phyloP scores from a whole-genome alignment of 208 protist species.

The Acanthamoeba triangularis region DNA sequence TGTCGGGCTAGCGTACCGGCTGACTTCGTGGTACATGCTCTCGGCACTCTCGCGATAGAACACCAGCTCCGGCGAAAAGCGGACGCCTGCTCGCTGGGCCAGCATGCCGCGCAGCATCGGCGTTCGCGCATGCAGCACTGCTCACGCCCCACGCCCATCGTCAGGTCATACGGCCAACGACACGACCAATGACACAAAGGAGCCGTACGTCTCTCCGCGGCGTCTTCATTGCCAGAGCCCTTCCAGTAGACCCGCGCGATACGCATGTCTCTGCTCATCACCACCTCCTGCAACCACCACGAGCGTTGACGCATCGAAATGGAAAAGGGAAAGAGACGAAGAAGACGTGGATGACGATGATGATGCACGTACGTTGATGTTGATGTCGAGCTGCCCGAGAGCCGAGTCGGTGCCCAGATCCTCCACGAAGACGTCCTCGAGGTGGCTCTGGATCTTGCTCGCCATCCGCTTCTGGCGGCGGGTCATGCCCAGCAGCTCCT shows the following conservation, averaged over 20 bases:
- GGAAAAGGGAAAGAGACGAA: too few species aligned
- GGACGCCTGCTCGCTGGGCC: not conserved
- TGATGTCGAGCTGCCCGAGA: not conserved
- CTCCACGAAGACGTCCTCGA: constrained; percentile 27
- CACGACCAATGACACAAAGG: not conserved
- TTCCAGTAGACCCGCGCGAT: constrained; percentile 59
- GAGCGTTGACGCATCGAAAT: not conserved
- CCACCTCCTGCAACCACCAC: not conserved
- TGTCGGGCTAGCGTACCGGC: not conserved
- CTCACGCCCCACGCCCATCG: not conserved
- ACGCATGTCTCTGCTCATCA: constrained; percentile 53
- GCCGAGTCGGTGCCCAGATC: not conserved
- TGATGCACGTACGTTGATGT: not conserved
- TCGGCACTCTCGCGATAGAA: constrained; percentile 66
- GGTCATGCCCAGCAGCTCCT: constrained; percentile 27
- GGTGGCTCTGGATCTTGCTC: constrained; percentile 36
- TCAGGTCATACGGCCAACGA: not conserved
- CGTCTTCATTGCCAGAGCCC: constrained; percentile 29
- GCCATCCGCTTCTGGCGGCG: constrained; percentile 44
- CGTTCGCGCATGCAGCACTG: constrained; percentile 9
- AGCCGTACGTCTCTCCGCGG: constrained; percentile 3
- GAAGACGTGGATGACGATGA: not conserved
- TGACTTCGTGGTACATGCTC: constrained; percentile 63
- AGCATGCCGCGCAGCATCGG: constrained; percentile 2
- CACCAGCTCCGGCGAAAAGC: constrained; percentile 27